Evolutionary conservation across 2,329 filamentous ascomycete species (phyloP).

Genomic region (Fusarium oligoseptatum): DNA sequence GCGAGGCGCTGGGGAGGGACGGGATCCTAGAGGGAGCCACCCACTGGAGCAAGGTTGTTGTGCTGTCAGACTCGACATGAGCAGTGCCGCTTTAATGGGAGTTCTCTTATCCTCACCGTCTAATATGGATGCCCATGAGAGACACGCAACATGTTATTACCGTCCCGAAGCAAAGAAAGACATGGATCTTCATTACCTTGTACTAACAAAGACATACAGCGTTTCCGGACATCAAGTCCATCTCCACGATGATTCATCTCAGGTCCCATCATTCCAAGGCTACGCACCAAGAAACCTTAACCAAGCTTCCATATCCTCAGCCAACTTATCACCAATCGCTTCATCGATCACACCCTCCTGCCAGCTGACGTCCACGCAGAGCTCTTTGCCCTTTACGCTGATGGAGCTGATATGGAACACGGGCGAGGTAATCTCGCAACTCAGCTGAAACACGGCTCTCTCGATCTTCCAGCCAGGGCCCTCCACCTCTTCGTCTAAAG

Average conservation of each 20-base stretch:
- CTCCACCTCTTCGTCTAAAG: conserved; percentile 36
- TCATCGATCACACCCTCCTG: conserved; percentile 38
- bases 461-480: conserved; percentile 39
- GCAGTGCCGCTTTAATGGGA: not conserved
- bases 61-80: conserved; percentile 6
- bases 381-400: conserved; percentile 37
- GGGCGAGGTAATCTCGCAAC: conserved; percentile 38
- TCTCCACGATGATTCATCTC: not conserved
- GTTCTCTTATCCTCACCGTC: not conserved
- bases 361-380: conserved; percentile 45
- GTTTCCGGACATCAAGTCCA: not conserved
- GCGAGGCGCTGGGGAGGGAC: conserved; percentile 41
- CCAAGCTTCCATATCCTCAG: conserved; percentile 39
- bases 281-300: conserved; percentile 33
- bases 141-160: not conserved
- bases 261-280: conserved; percentile 17
- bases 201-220: not conserved
- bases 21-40: conserved; percentile 14
- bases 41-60: not conserved
- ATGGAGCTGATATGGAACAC: conserved; percentile 41
- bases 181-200: not conserved
- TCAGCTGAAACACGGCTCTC: conserved; percentile 38
- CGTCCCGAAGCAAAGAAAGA: not conserved
- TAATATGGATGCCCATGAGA: not conserved
- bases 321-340: conserved; percentile 35